Percentiles rank a stretch among this genome's conserved stretches.
Conservation (phyloP, 23 red algal species). For the Gracilaria gracilis region DNA sequence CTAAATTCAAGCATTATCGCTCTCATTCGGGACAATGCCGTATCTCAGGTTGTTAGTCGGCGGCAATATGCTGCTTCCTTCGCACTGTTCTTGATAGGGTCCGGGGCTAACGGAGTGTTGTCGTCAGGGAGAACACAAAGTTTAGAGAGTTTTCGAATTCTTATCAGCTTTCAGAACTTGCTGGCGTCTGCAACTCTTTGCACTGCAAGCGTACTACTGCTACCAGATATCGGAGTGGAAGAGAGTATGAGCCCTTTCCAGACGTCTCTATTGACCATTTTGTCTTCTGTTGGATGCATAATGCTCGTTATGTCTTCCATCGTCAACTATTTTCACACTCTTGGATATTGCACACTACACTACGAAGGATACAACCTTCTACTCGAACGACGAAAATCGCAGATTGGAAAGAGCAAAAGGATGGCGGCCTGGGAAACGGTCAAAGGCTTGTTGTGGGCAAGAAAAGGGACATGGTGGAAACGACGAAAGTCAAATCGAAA, state of each 20-base stretch:
- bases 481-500: background rate
- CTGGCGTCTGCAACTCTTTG: conserved; percentile 29
- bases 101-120: conserved; percentile 13
- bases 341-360: conserved; percentile 12
- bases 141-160: conserved; percentile 23
- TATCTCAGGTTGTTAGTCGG: background rate
- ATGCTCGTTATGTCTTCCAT: conserved; percentile 31
- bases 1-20: conserved; percentile 37
- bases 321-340: conserved; percentile 32
- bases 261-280: background rate
- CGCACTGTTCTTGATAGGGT: conserved; percentile 35
- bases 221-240: conserved; percentile 18
- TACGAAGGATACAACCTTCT: conserved; percentile 2
- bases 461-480: conserved; percentile 4
- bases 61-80: conserved; percentile 39
- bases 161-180: conserved; percentile 28
- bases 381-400: background rate
- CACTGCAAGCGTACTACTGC: conserved; percentile 4
- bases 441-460: conserved; percentile 14
- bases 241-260: conserved; percentile 19
- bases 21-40: background rate
- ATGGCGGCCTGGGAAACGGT: conserved; percentile 19
- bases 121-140: background rate
- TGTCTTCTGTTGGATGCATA: conserved; percentile 7
- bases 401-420: background rate